Percentiles rank a stretch among this genome's conserved stretches.
Conservation (phyloP, 805 yeast species). For the Nakazawaea ambrosiae region DNA sequence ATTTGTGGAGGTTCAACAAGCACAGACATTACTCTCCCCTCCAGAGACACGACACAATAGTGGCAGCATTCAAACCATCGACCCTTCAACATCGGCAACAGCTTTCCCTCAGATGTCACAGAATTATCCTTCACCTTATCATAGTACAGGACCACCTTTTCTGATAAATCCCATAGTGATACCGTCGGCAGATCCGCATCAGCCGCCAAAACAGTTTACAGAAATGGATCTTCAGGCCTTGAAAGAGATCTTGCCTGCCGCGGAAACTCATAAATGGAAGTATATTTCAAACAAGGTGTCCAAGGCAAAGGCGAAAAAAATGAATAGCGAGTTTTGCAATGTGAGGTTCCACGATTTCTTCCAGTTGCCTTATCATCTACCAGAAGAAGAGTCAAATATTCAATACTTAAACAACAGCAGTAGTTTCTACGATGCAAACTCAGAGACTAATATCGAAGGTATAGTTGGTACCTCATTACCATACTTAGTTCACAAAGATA, state of each 20-base stretch:
- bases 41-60: conserved; percentile 6
- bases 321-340: conserved; percentile 11
- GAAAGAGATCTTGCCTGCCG: conserved; percentile 4
- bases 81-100: not conserved
- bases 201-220: conserved; percentile 2
- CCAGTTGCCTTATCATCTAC: conserved; percentile 1
- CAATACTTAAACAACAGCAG: conserved; percentile 8
- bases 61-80: not conserved
- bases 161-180: not conserved
- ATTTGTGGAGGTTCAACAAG: not conserved
- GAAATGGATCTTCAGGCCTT: conserved; percentile 4
- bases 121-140: too few species aligned
- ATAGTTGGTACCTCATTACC: conserved; percentile 10
- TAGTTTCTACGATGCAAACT: conserved; percentile 2
- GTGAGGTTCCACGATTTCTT: conserved; percentile 10
- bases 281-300: conserved; percentile 10
- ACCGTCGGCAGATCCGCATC: not conserved
- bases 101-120: not conserved
- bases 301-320: conserved; percentile 7
- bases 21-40: not conserved
- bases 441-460: conserved; percentile 7
- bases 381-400: not conserved
- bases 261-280: conserved; percentile 11
- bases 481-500: conserved; percentile 7
- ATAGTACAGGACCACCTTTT: not conserved